Evolutionary conservation across 768 basidiomycete species (phyloP), one percentile per base, ranked within the genome.

Genomic region (Leccinum rimulosum): DNA sequence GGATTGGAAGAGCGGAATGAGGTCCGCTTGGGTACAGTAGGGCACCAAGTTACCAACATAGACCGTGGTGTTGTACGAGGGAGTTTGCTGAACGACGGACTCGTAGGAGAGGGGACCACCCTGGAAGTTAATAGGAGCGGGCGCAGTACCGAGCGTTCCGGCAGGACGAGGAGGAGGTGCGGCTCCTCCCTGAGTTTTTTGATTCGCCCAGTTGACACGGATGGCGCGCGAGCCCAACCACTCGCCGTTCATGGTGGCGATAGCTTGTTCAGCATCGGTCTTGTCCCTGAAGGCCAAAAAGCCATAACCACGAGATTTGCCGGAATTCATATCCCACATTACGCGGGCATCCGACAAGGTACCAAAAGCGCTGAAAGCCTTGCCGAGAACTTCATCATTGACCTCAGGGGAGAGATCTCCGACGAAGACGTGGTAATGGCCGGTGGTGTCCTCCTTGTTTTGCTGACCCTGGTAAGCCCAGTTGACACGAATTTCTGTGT

Each of bases 261-360:
- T 99, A 47, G 97, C 97, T 75, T 98, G 97, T 74, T 99, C 97
- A 33, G 97, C 97, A 69, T 99, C 97, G 54, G 96, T 93, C 78
- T 96, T 95, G 80, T 99, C 97, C 68, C 96, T 85, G 84, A 98
- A 98, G 3, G 96, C 95, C 64, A 98, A 84, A 83, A 98, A 98
- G 53, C 96, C 95, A 71, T 98, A 98, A 45, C 96, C 96, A 68
- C 96, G 89, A 69, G 90, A 93, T 79, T 98, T 98, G 61, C 97
- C 97, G 55, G 95, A 96, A 77, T 95, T 97, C 94, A 98, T 98
- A 74, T 99, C 97, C 96, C 96, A 98, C 96, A 98, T 98, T 61
- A 98, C 97, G 35, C 97, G 86, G 52, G 96, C 96, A 75, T 99
- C 97, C 54, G 93, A 95, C 77, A 99, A 83, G 61, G 90, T 91